These are phyloP conservation scores for Hydrangea macrophylla DNA, from an alignment of 148 eudicot genomes.

Conservation along the genomic window DNA sequence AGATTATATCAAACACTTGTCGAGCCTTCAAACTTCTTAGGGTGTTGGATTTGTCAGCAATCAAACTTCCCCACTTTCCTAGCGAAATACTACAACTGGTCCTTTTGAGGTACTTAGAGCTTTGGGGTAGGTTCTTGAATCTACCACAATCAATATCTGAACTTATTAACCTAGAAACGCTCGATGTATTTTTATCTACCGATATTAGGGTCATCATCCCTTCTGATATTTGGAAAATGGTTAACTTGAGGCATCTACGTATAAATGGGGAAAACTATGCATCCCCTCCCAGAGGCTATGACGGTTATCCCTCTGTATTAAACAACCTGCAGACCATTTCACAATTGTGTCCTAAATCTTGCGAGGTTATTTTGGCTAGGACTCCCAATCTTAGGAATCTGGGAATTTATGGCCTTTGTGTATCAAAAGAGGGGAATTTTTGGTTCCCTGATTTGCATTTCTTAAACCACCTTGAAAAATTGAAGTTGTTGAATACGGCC, in stretches of 20 bases:
- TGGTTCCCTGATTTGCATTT: background rate
- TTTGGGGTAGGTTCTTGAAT: background rate
- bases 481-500: conserved; percentile 28
- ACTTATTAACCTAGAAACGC: conserved; percentile 5
- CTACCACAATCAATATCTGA: conserved; percentile 3
- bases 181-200: background rate
- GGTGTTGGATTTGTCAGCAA: conserved; percentile 8
- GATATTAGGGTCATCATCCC: too few relatives aligned
- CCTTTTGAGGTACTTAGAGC: conserved; percentile 2
- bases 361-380: conserved; percentile 13
- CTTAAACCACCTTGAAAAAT: conserved; percentile 16
- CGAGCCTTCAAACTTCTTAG: conserved; percentile 1
- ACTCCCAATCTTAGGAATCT: conserved; percentile 18
- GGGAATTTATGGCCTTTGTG: conserved; percentile 16
- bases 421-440: conserved; percentile 3
- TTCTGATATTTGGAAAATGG: too few relatives aligned
- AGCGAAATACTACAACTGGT: conserved; percentile 9
- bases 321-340: conserved; percentile 25
- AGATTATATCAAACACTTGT: background rate
- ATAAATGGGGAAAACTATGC: background rate
- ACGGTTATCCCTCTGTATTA: background rate
- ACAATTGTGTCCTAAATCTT: conserved; percentile 18
- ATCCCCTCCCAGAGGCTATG: background rate
- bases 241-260: conserved; percentile 8
- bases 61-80: background rate